Base-by-base conservation (phyloP, 2,329 filamentous ascomycete species). In the Colletotrichum sublineola region DNA sequence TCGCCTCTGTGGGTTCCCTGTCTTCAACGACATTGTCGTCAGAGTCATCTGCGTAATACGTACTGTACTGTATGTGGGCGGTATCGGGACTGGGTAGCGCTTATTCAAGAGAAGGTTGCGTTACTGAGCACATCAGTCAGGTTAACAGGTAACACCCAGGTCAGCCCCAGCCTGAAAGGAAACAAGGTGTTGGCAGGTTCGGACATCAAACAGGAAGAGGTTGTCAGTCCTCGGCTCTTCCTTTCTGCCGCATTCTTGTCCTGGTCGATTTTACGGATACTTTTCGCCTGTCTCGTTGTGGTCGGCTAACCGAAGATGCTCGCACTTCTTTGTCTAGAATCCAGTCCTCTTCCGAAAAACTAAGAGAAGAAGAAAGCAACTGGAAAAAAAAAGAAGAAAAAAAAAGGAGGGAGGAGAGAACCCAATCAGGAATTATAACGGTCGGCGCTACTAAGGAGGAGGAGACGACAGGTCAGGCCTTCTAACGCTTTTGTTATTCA, bases 151-250 rank as follows among this genome's bases (percentile, higher is more conserved):
- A 50, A 38, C 31, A 24, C 60, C 65, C 38, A 64, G 58, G 36
- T 18, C 46, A 53, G 53, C 60, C 33, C 46, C 60, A 56, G 60
- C 38, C 61, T 52, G 63, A 48, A 33, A 29, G 44, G 36, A 61
- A 61, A 58, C 57, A 68, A 56, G 55, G 38, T 60, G 67, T 36
- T 66, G 61, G 67, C 33, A 62, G 56, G 36, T 63, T 36, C 4
- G 61, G 38, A 60, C 58, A 53, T 63, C 65, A 55, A 72, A 68
- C 52, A 64, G 36, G 58, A 68, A 44, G 53, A 63, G 42, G 50
- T 58, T 57, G 57, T 63, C 63, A 63, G 52, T 40, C 24, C 44
- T 44, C 46, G 42, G 29, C 52, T 6, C 42, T 4, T 58, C 24
- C 6, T 31, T 15, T 15, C 29, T 24, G 50, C 24, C 9, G 31